phyloP scores from a whole-genome alignment of 2,329 filamentous ascomycete species.

The Colletotrichum ledebouriae region DNA sequence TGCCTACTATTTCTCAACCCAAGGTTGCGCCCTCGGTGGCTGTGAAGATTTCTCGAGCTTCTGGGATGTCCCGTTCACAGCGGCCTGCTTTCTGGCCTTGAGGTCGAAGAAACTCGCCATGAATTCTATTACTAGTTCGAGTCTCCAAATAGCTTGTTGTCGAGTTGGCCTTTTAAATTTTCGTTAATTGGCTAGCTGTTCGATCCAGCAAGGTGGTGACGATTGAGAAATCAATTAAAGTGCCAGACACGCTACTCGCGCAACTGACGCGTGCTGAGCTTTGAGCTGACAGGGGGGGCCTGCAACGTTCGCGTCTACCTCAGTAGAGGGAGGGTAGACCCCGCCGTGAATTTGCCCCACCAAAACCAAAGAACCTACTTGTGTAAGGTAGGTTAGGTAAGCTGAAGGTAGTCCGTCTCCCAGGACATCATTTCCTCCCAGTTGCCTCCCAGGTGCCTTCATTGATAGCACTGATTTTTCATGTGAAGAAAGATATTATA shows the following conservation, averaged over 20 bases:
- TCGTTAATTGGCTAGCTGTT: slow-evolving; percentile 5
- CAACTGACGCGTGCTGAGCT: slow-evolving; percentile 33
- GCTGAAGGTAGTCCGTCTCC: not conserved
- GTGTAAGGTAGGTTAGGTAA: not conserved
- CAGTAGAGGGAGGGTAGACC: slow-evolving; percentile 3
- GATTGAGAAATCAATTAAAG: slow-evolving; percentile 39
- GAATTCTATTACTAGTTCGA: not conserved
- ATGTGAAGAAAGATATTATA: no score
- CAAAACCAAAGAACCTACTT: no score
- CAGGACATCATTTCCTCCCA: not conserved
- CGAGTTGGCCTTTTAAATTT: not conserved
- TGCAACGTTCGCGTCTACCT: slow-evolving; percentile 6
- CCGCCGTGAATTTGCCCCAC: slow-evolving; percentile 29
- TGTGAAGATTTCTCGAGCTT: slow-evolving; percentile 75
- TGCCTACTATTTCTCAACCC: slow-evolving; percentile 98
- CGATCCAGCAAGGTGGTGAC: slow-evolving; percentile 6
- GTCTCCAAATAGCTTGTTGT: not conserved
- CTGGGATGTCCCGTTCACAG: slow-evolving; percentile 72
- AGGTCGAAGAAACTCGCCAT: slow-evolving; percentile 98
- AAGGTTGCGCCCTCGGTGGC: slow-evolving; percentile 81
- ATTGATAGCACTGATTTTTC: no score
- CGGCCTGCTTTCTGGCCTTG: slow-evolving; percentile 87
- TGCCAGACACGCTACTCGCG: slow-evolving; percentile 32
- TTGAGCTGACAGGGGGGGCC: slow-evolving; percentile 33
- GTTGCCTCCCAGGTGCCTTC: not conserved